Evolutionary conservation across 352 stramenopile genomes (phyloP).

Genomic region (Discostella stelligera): DNA sequence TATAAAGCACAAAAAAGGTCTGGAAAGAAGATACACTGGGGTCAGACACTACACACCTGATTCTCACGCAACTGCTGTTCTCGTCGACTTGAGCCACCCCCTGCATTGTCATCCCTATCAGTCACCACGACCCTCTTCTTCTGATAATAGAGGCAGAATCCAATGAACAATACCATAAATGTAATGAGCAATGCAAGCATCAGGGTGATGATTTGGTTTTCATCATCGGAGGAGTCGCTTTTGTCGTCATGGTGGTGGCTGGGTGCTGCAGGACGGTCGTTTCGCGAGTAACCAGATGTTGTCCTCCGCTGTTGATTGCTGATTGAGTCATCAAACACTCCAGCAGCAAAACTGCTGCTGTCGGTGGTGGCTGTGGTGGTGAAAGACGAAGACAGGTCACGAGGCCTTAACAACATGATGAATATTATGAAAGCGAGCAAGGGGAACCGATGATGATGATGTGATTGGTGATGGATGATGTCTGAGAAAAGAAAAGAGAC

Average conservation of each 20-base stretch:
- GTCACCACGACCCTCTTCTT: not conserved
- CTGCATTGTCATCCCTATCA: not conserved
- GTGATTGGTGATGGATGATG: no score
- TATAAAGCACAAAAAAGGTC: no score
- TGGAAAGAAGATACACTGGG: not conserved
- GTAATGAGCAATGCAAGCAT: not conserved
- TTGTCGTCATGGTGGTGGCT: not conserved
- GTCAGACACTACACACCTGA: conserved; percentile 11
- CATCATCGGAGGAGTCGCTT: not conserved
- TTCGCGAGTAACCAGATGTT: not conserved
- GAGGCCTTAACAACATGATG: not conserved
- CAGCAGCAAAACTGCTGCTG: not conserved
- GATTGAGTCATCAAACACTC: not conserved
- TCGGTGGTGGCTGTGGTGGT: not conserved
- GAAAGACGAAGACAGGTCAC: not conserved
- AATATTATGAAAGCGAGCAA: no score
- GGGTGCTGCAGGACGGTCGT: not conserved
- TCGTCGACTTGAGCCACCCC: not conserved
- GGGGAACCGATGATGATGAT: no score
- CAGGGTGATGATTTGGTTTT: not conserved
- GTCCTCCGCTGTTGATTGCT: not conserved
- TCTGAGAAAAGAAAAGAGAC: no score
- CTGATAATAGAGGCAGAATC: conserved; percentile 11
- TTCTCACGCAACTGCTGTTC: conserved; percentile 5
- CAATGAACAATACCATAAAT: conserved; percentile 13